Percentiles rank a stretch among this genome's conserved stretches.
Conservation (phyloP, 116 monocot genomes). For the Posidonia oceanica region DNA sequence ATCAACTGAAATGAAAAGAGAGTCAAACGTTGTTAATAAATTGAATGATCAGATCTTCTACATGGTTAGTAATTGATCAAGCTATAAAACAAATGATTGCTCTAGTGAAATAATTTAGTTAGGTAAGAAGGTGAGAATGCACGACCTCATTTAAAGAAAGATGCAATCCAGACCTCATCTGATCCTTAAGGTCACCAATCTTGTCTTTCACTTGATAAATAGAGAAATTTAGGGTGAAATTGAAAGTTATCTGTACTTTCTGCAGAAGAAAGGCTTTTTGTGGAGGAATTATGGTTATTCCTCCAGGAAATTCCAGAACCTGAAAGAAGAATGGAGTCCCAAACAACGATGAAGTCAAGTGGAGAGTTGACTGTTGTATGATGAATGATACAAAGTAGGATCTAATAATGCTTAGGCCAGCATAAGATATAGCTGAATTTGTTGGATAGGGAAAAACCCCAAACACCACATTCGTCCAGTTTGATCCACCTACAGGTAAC, state of each 20-base stretch:
- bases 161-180: conserved; percentile 80
- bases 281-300: conserved; percentile 78
- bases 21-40: too few relatives aligned
- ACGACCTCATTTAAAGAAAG: conserved; percentile 79
- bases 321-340: conserved; percentile 80
- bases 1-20: too few relatives aligned
- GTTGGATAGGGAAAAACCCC: conserved; percentile 65
- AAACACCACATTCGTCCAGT: conserved; percentile 86
- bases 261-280: conserved; percentile 82
- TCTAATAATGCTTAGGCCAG: conserved; percentile 65
- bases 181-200: conserved; percentile 51
- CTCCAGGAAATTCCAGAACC: conserved; percentile 84
- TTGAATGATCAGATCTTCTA: too few relatives aligned
- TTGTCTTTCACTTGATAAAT: conserved; percentile 69
- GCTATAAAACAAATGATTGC: too few relatives aligned
- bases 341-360: conserved; percentile 64
- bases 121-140: not conserved
- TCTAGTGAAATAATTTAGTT: too few relatives aligned
- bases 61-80: too few relatives aligned
- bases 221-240: conserved; percentile 86
- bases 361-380: conserved; percentile 43
- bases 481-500: conserved; percentile 38
- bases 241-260: conserved; percentile 62
- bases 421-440: conserved; percentile 51
- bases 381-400: conserved; percentile 65